Base-by-base conservation (phyloP, 2,329 filamentous ascomycete species). In the Botryosphaeria dothidea region DNA sequence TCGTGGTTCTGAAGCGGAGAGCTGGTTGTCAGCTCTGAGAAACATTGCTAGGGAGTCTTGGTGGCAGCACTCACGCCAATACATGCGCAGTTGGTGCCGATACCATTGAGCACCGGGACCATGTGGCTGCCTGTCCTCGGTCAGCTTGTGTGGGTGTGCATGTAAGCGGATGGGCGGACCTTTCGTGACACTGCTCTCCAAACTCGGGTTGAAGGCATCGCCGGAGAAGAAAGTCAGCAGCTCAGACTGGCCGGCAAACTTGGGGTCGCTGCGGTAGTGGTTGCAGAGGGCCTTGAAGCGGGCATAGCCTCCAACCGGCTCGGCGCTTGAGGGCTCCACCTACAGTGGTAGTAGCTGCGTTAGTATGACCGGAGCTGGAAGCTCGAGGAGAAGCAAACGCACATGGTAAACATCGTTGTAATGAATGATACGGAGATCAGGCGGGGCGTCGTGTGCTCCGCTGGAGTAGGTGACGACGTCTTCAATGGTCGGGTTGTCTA, bases 361-460 rank as follows among this genome's bases (percentile, higher is more conserved):
- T 17, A 41, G 38, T 13, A 13, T 41, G 38, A 15, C 9, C 17
- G 38, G 15, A 4, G 11, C 17, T 5, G 38, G 5, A 41, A 13
- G 38, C 9, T 7, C 9, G 38, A 41, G 38, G 3, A n/a, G 11
- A 41, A 17, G 8, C 17, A 13, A n/a, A 41, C 38, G 5, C 38
- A 41, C 21, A 72, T 97, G 93, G 77, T 97, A 97, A 66, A 97
- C 93, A 79, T 97, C 93, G 78, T 97, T 97, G 83, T 90, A 97
- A 80, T 97, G 93, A 34, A 96, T 76, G 64, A 97, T 79, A n/a
- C 93, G 88, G 58, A 97, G 80, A 74, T 92, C 90, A 49, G 92
- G 91, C 46, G 82, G 75, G 49, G 79, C 79, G 64, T 75, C 74
- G 34, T 80, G 76, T 49, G 76, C 75, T 67, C 79, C 76, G 68